A percentile compares a stretch with the other conserved stretches of the same genome.
These are phyloP conservation scores for Xenosphaeropsis pyriputrescens DNA, from an alignment of 2,329 filamentous ascomycete species.

Conservation along the genomic window DNA sequence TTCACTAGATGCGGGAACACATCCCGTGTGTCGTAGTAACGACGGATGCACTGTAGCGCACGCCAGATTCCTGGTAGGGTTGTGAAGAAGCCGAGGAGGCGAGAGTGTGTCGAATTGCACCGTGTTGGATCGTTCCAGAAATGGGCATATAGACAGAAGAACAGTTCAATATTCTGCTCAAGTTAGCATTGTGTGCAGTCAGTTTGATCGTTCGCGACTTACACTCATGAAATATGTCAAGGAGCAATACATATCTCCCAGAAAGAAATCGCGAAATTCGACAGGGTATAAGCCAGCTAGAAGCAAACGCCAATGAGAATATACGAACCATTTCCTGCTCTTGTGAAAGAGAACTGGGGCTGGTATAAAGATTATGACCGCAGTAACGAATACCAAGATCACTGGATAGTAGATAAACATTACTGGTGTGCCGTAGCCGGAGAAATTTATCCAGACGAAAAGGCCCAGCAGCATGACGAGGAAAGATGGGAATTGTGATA, in stretches of 20 bases:
- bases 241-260: conserved; percentile 96
- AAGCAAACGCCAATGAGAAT: conserved; percentile 78
- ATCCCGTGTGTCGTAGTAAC: conserved; percentile 76
- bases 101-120: conserved; percentile 79
- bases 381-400: conserved; percentile 55
- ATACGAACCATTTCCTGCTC: conserved; percentile 73
- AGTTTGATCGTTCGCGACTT: conserved; percentile 23
- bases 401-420: conserved; percentile 83
- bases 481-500: conserved; percentile 75
- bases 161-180: conserved; percentile 68
- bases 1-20: conserved; percentile 89
- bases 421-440: conserved; percentile 42
- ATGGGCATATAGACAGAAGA: conserved; percentile 86
- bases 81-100: conserved; percentile 72
- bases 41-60: conserved; percentile 76
- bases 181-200: conserved; percentile 9
- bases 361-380: conserved; percentile 61
- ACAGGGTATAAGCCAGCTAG: conserved; percentile 82
- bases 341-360: conserved; percentile 58
- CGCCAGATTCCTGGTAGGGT: conserved; percentile 81
- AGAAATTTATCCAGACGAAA: conserved; percentile 83
- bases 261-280: conserved; percentile 93
- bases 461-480: conserved; percentile 67
- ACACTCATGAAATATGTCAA: conserved; percentile 80
- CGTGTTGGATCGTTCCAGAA: conserved; percentile 56